Evolutionary conservation across 768 basidiomycete species (phyloP), one percentile per base, ranked within the genome.

Genomic region (Phylloporus arenicola): DNA sequence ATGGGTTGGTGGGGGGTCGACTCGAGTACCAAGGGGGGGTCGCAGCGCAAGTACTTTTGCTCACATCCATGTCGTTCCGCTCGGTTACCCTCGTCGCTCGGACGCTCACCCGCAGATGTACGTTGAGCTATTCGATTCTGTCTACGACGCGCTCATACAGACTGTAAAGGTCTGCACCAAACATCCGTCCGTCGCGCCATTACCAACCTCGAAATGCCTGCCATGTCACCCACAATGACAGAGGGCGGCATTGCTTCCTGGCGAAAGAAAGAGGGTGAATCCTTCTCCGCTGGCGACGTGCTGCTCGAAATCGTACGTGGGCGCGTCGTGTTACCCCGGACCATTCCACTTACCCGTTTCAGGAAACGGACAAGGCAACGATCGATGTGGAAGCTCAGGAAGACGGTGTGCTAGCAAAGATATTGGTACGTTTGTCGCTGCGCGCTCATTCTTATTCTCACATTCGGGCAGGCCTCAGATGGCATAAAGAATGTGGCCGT

Each of bases 341-440:
- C 34, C 44, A 48, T 6, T 39, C 42, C n/a, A 19, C 49, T 50
- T 11, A 55, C 39, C 27, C 24, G 27, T 48, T 48, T 50, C 69
- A 92, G 90, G 90, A 92, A 77, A 92, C 90, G 38, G 90, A 92
- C 76, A 92, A 92, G 69, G 89, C 95, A 14, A 94, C 92, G 2
- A 96, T 98, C 63, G 96, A 99, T 67, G 95, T 99, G 7, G 96
- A 99, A 71, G 93, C 96, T 13, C 94, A 94, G 70, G 95, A 97
- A 27, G 94, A 98, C 61, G 96, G 96, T 56, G 70, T 98, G 14
- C 70, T 99, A 64, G 94, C 87, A 48, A 97, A 91, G 75, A 95
- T 98, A 56, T 58, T 99, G 61, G 93, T 93, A 62, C 47, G 86
- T 72, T 29, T 35, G 12, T 40, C 0, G 3, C 9, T 5, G 3